These are phyloP conservation scores for Botrytis galanthina DNA, from an alignment of 2,329 filamentous ascomycete genomes.

Conservation along the genomic window DNA sequence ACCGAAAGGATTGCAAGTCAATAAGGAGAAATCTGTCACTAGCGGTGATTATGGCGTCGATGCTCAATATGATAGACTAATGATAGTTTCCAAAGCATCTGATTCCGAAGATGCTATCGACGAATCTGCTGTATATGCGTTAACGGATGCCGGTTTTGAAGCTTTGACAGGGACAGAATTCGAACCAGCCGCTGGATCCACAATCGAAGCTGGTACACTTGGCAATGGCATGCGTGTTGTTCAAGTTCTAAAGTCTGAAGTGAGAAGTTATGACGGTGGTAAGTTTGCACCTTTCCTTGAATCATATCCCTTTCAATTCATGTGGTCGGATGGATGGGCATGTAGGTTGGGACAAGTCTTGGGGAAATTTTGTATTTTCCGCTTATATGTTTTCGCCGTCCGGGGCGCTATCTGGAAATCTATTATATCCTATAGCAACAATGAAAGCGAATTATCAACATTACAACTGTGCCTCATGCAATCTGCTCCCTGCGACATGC, in stretches of 20 bases:
- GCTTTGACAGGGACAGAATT: constrained; percentile 83
- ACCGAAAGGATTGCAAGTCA: constrained; percentile 55
- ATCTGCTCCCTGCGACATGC: constrained; percentile 29
- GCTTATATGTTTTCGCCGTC: constrained; percentile 29
- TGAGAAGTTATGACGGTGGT: constrained; percentile 89
- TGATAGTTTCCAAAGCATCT: constrained; percentile 71
- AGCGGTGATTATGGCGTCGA: constrained; percentile 53
- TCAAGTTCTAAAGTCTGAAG: constrained; percentile 81
- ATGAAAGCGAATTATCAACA: constrained; percentile 40
- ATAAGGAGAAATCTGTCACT: constrained; percentile 49
- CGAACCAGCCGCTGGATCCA: constrained; percentile 82
- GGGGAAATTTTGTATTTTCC: constrained; percentile 17
- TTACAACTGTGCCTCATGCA: constrained; percentile 33
- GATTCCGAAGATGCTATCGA: constrained; percentile 70
- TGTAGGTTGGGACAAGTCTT: constrained; percentile 3
- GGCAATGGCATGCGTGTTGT: constrained; percentile 79
- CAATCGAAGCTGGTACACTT: constrained; percentile 80
- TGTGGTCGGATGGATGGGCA: constrained; percentile 12
- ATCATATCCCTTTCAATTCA: constrained; percentile 1
- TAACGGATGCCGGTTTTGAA: constrained; percentile 72
- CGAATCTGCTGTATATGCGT: constrained; percentile 68
- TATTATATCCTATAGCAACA: constrained; percentile 42
- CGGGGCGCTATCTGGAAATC: constrained; percentile 38
- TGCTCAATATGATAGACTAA: constrained; percentile 70
- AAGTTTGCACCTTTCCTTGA: constrained; percentile 42